These are phyloP conservation scores for Trypanosoma conorhini DNA, from an alignment of 208 protist genomes.

Conservation along the genomic window DNA sequence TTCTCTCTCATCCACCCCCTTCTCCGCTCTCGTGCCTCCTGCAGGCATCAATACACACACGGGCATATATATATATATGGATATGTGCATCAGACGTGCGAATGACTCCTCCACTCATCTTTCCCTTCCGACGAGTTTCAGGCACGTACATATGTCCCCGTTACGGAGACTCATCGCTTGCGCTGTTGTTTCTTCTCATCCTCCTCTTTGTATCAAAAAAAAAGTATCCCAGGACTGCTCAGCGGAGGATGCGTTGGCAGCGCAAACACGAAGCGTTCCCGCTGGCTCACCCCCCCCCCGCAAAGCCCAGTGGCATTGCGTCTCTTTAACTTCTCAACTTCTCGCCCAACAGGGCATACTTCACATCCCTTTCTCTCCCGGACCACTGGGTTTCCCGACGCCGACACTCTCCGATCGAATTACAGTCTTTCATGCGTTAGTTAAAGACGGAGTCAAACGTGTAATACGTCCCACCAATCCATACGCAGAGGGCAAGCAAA, in stretches of 20 bases:
- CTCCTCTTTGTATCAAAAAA: not conserved
- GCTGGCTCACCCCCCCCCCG: no score
- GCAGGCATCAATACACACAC: no score
- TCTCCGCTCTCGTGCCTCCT: no score
- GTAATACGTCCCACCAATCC: conserved; percentile 41
- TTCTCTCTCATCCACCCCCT: no score
- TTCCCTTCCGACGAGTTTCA: no score
- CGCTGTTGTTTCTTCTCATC: not conserved
- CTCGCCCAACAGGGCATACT: not conserved
- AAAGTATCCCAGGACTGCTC: not conserved
- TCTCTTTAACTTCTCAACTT: not conserved
- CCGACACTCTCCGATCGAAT: conserved; percentile 8
- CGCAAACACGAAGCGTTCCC: not conserved
- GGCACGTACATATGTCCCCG: not conserved
- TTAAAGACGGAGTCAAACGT: conserved; percentile 18
- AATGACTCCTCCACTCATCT: no score
- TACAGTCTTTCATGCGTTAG: not conserved
- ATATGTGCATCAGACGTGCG: no score
- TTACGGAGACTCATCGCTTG: not conserved
- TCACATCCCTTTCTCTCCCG: not conserved
- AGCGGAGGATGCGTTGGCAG: not conserved
- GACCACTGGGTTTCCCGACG: not conserved
- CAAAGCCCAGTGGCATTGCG: not conserved
- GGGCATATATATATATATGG: not conserved
- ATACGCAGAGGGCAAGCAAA: conserved; percentile 45